Percentiles rank a stretch among this genome's conserved stretches.
Conservation (phyloP, 306 rosid species). For the Castanea crenata region DNA sequence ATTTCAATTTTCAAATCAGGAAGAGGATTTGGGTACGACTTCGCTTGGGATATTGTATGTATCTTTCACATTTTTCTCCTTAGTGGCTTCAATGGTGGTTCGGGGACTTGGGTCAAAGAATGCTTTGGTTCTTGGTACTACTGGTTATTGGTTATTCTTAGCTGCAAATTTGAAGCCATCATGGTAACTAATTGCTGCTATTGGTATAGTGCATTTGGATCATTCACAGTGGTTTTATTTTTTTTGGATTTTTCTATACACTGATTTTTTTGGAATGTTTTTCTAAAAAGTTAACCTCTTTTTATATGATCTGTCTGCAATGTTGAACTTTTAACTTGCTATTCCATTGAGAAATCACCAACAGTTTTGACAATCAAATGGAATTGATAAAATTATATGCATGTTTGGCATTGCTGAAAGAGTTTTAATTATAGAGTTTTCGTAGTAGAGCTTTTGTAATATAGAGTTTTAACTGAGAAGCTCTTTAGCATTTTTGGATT, state of each 20-base stretch:
- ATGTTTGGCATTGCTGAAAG: no score
- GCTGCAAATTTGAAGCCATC: slow-evolving; percentile 88
- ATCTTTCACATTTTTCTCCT: slow-evolving; percentile 78
- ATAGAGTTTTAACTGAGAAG: no score
- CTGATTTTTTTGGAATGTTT: background rate
- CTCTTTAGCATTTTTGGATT: no score
- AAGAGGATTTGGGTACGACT: slow-evolving; percentile 74
- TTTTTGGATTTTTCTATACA: background rate
- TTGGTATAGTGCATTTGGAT: background rate
- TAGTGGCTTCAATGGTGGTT: slow-evolving; percentile 83
- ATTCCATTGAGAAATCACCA: background rate
- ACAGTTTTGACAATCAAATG: background rate
- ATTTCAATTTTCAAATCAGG: slow-evolving; percentile 51
- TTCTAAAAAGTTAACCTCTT: background rate
- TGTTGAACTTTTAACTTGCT: background rate
- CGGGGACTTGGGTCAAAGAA: slow-evolving; percentile 73
- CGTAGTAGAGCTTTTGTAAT: no score
- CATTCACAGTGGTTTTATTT: background rate
- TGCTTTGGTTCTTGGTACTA: slow-evolving; percentile 78
- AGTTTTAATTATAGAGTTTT: no score
- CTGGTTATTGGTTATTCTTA: slow-evolving; percentile 78
- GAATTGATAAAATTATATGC: background rate
- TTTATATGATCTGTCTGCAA: background rate
- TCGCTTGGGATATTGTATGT: slow-evolving; percentile 79
- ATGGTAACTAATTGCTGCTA: slow-evolving; percentile 45